phyloP scores from a whole-genome alignment of 306 rosid species.

The Myrica gale region DNA sequence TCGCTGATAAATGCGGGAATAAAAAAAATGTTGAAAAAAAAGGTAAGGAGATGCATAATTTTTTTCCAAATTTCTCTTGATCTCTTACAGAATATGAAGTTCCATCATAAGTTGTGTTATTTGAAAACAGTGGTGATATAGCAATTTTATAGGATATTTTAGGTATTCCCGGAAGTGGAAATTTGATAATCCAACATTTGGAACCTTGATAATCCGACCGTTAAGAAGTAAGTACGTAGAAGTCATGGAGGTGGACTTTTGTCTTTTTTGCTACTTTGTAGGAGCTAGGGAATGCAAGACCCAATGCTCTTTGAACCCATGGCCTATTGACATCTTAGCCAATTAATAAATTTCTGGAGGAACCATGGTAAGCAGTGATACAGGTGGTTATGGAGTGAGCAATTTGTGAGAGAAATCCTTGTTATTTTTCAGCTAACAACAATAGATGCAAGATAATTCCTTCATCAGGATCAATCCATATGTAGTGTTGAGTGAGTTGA shows the following conservation, averaged over 20 bases:
- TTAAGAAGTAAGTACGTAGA: not conserved
- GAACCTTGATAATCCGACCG: not conserved
- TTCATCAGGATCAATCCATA: not conserved
- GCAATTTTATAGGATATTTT: not conserved
- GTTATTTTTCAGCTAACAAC: not conserved
- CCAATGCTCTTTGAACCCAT: not conserved
- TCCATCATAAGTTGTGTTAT: not conserved
- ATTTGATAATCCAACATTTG: not conserved
- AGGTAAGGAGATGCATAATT: too few species aligned
- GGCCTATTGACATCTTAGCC: not conserved
- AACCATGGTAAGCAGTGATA: not conserved
- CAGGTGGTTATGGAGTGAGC: not conserved
- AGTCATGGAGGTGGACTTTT: not conserved
- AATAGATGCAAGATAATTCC: not conserved
- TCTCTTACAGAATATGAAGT: too few species aligned
- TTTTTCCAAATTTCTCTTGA: too few species aligned
- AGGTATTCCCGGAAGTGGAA: not conserved
- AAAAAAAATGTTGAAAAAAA: too few species aligned
- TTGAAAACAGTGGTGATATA: not conserved
- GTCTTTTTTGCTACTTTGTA: not conserved
- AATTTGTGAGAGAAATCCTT: not conserved
- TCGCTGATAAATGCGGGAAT: not conserved
- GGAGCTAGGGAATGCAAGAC: not conserved
- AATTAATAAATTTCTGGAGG: not conserved
- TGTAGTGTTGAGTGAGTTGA: slow-evolving; percentile 7